Conservation (phyloP, 768 basidiomycete genomes). For the Macrocybe gigantea region DNA sequence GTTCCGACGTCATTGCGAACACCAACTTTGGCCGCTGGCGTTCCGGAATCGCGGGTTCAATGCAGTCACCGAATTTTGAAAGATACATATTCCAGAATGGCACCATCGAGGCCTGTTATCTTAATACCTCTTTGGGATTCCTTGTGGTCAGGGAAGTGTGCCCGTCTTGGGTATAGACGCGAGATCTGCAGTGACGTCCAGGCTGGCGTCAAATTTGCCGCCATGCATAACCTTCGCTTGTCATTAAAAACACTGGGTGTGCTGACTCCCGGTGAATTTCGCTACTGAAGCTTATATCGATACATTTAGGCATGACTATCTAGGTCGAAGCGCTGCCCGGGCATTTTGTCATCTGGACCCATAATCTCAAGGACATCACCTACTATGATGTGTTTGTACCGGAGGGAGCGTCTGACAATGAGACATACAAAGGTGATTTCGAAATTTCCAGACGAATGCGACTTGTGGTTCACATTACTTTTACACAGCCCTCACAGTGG, state of each 20-base stretch:
- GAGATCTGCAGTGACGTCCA: constrained; percentile 28
- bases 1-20: constrained; percentile 3
- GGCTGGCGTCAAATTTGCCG: constrained; percentile 29
- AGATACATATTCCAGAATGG: constrained; percentile 23
- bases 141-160: constrained; percentile 37
- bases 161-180: constrained; percentile 34
- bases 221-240: constrained; percentile 26
- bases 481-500: constrained; percentile 4
- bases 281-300: background rate
- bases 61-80: constrained; percentile 9
- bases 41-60: constrained; percentile 5
- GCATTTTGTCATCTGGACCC: constrained; percentile 35
- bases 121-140: constrained; percentile 32
- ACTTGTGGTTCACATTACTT: background rate
- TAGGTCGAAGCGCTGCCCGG: constrained; percentile 32
- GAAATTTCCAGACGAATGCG: background rate
- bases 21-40: constrained; percentile 4
- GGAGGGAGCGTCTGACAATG: constrained; percentile 16
- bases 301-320: constrained; percentile 23
- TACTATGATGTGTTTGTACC: constrained; percentile 22
- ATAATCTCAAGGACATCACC: constrained; percentile 30
- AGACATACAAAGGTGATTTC: constrained; percentile 7
- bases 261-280: background rate
- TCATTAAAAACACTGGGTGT: constrained; percentile 28
- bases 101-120: constrained; percentile 44